Base-by-base conservation (phyloP, 164 flowering plant species). In the Liriodendron chinense region DNA sequence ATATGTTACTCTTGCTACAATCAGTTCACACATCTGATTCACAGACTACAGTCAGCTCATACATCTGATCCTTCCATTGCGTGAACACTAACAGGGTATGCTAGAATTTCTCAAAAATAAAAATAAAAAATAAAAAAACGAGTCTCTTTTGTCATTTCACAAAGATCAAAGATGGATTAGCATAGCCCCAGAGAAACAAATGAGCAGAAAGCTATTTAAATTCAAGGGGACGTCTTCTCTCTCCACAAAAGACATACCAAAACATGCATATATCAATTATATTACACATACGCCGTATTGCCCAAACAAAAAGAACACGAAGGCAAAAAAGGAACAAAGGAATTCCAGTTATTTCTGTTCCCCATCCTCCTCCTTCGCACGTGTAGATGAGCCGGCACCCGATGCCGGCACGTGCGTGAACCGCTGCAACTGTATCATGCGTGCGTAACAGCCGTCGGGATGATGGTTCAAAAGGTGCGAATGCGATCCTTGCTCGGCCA, bases 401-500 rank as follows among this genome's bases (percentile, higher is more conserved):
- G 88, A 73, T 3, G 83, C 47, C 1, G 68, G 75, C 61, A 66
- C 76, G 64, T 87, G 92, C 3, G 90, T 79, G 82, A 96, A 89
- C 72, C 97, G 84, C 74, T 96, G 99, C 63, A 94, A 76, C 80
- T 94, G 98, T 69, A 91, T 92, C 98, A 96, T 94, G 20, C 94
- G 83, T 1, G 97, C 93, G 43, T 96, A 96, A 64, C 86, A 84
- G 56, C 99, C 99, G 77, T 96, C 98, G 0, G 98, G 94, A 47
- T 84, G 75, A 66, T 92, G 93, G 76, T 90, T 91, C 82, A 96
- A 70, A 7, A 96, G 81, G 76, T 96, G 97, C 0, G 95, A 88
- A 69, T 96, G 98, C 0, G 99, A 90, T 4, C 99, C 98, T 81
- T 90, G 97, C 77, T 96, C 98, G 2, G 89, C 93, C 43, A 96